phyloP scores from a whole-genome alignment of 345 rosid species.

The Theobroma cacao region DNA sequence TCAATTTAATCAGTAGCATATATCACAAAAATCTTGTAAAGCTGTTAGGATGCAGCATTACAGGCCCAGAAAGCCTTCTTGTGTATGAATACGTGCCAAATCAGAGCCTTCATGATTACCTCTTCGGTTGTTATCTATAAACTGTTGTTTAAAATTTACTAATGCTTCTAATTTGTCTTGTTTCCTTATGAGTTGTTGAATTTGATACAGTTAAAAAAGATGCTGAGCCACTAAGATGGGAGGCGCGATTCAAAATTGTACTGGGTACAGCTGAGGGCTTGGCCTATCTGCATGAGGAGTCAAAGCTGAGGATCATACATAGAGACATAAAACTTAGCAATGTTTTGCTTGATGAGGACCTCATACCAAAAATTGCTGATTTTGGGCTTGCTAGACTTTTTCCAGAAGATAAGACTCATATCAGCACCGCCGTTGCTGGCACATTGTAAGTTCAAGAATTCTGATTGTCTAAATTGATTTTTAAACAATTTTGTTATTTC shows the following conservation, averaged over 20 bases:
- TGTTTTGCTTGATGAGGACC: constrained; percentile 66
- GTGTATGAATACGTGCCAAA: constrained; percentile 80
- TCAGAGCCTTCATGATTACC: constrained; percentile 65
- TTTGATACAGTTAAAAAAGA: constrained; percentile 45
- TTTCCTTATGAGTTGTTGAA: neutral
- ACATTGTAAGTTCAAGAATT: constrained; percentile 61
- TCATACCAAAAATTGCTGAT: constrained; percentile 79
- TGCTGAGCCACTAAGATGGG: constrained; percentile 52
- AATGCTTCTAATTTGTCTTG: neutral
- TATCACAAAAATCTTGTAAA: constrained; percentile 80
- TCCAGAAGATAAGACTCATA: constrained; percentile 66
- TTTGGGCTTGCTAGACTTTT: constrained; percentile 84
- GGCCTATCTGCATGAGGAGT: constrained; percentile 79
- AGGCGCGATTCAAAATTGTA: constrained; percentile 50
- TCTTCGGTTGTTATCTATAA: constrained; percentile 45
- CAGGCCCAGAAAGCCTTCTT: constrained; percentile 88
- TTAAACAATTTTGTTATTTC: neutral
- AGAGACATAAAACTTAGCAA: constrained; percentile 86
- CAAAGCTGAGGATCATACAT: constrained; percentile 72
- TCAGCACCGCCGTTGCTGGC: constrained; percentile 79
- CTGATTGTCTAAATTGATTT: neutral
- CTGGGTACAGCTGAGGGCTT: constrained; percentile 80
- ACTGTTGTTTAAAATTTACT: neutral
- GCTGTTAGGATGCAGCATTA: constrained; percentile 83
- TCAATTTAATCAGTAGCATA: constrained; percentile 71